phyloP scores from a whole-genome alignment of 164 flowering plant genomes.

The Vitis vinifera region DNA sequence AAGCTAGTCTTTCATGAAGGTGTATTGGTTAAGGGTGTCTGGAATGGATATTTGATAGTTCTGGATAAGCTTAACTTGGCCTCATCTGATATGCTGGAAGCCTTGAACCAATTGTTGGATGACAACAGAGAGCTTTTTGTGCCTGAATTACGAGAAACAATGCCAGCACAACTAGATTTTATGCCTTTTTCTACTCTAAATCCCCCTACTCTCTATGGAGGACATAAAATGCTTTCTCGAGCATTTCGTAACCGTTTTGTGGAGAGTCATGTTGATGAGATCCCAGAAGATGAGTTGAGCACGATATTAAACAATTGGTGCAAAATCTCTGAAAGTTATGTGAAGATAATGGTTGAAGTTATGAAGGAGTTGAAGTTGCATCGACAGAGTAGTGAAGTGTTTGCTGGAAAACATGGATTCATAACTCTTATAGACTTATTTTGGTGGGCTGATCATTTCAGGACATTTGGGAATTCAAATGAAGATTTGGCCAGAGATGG shows the following conservation, averaged over 20 bases:
- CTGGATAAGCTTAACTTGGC: slow-evolving; percentile 96
- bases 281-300: slow-evolving; percentile 76
- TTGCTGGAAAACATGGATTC: slow-evolving; percentile 98
- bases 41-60: slow-evolving; percentile 90
- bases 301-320: slow-evolving; percentile 65
- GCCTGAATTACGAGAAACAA: slow-evolving; percentile 75
- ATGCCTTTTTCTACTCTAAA: slow-evolving; percentile 99
- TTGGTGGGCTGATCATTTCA: slow-evolving; percentile 90
- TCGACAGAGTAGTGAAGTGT: slow-evolving; percentile 81
- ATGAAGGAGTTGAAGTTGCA: slow-evolving; percentile 94
- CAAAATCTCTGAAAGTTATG: slow-evolving; percentile 61
- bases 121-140: slow-evolving; percentile 95
- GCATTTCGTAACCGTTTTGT: slow-evolving; percentile 98
- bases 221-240: slow-evolving; percentile 94
- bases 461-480: slow-evolving; percentile 45
- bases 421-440: slow-evolving; percentile 95
- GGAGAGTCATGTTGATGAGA: slow-evolving; percentile 95
- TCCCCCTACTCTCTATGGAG: slow-evolving; percentile 92
- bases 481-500: slow-evolving; percentile 90
- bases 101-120: slow-evolving; percentile 85
- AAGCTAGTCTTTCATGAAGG: slow-evolving; percentile 93
- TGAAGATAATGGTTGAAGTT: slow-evolving; percentile 80
- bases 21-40: slow-evolving; percentile 82
- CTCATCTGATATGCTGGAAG: slow-evolving; percentile 96
- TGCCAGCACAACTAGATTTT: slow-evolving; percentile 82